Evolutionary conservation across 2,329 filamentous ascomycete species (phyloP), one percentile per base, ranked within the genome.

Genomic region (Passalora sequoiae): DNA sequence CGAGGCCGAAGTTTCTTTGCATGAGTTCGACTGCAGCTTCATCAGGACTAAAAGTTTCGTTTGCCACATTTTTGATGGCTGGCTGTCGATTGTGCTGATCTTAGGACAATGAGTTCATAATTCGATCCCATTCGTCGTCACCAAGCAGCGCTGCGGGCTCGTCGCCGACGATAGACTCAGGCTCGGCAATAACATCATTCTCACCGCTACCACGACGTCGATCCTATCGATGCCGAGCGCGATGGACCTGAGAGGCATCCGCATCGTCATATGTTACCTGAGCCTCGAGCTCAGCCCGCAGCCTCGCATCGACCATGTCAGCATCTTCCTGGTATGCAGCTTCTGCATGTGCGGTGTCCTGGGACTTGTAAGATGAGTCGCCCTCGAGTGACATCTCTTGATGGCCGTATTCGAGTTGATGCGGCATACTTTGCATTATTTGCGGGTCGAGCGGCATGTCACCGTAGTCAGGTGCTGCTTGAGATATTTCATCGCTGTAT

Each of bases 381-480:
- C 20, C 33, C 19, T 36, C 33, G n/a, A 36, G 33, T 12, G 17
- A 21, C 33, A 36, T 36, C 3, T 24, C 33, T n/a, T 36, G 33
- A 13, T 24, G 17, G 15, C 33, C 13, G 30, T 33, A 33, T 7
- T 33, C 30, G 4, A 36, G 9, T 8, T 36, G 33, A 17, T 45
- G 41, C 9, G 32, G 41, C n/a, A 50, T 31, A 24, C 39, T 41
- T 22, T 47, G 38, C 70, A 81, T 80, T 36, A 82, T 77, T 27
- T 78, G 77, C 2, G 78, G 78, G 46, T 83, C 78, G 30, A 80
- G 69, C 2, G 77, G 77, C 61, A 81, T 69, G 38, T 75, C 68
- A 30, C 74, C 68, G 46, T 70, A 74, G 35, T 72, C 62, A 17
- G 47, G 6, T 15, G 31, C 17, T 2, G 27, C 21, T 12, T 30